Conservation (phyloP, 345 rosid genomes). For the Citrus hindsii region DNA sequence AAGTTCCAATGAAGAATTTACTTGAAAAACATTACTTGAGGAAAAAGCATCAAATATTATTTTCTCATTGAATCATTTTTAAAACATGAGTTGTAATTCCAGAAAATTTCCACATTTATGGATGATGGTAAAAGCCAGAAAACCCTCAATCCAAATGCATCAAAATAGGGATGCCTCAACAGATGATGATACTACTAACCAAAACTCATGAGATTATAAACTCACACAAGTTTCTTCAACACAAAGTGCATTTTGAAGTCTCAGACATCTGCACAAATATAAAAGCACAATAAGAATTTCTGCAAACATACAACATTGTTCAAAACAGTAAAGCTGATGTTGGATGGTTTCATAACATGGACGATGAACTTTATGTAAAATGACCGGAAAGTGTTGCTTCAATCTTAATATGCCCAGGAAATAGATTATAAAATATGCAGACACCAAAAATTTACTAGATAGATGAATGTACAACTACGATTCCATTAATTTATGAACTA, state of each 20-base stretch:
- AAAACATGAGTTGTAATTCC: not conserved
- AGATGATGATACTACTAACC: not conserved
- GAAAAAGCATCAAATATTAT: not conserved
- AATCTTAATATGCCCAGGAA: not conserved
- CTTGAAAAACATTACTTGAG: not conserved
- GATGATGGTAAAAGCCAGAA: not conserved
- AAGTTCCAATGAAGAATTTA: not conserved
- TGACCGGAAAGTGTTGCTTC: not conserved
- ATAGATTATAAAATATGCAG: not conserved
- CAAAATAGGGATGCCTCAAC: not conserved
- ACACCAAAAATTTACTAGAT: not conserved
- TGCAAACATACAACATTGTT: not conserved
- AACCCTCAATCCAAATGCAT: not conserved
- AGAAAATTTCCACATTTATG: not conserved
- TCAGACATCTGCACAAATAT: constrained; percentile 58
- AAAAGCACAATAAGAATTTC: constrained; percentile 4
- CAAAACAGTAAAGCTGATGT: not conserved
- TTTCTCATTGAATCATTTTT: not conserved
- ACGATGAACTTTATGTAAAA: not conserved
- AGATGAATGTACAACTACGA: not conserved
- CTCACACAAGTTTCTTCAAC: constrained; percentile 74
- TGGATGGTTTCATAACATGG: not conserved
- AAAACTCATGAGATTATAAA: constrained; percentile 4
- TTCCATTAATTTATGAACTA: not conserved
- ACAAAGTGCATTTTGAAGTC: constrained; percentile 80